A percentile compares a stretch with the other conserved stretches of the same genome.
These are phyloP conservation scores for Bertia moriformis DNA, from an alignment of 2,329 filamentous ascomycete genomes.

Conservation along the genomic window DNA sequence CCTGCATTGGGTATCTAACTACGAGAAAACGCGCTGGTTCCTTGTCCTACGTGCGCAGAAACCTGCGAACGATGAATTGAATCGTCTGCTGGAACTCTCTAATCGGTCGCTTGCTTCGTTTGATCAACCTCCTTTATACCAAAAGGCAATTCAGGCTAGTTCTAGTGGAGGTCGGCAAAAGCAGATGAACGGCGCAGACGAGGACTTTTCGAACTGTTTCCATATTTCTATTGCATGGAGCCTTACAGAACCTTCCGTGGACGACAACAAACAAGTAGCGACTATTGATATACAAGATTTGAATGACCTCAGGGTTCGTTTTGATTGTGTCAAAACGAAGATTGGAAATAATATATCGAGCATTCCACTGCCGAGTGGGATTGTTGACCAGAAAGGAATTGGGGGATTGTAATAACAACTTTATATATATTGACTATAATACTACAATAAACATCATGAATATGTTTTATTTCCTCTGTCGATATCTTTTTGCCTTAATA, in stretches of 20 bases:
- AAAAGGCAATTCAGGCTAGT: neutral
- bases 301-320: neutral
- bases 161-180: neutral
- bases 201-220: conserved; percentile 29
- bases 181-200: neutral
- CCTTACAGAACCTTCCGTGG: conserved; percentile 16
- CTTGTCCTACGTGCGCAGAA: conserved; percentile 33
- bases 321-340: neutral
- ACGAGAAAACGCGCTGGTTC: conserved; percentile 44
- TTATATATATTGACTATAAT: too few species aligned
- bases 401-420: too few species aligned
- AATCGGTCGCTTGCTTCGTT: conserved; percentile 30
- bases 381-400: too few species aligned
- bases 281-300: neutral
- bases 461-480: too few species aligned
- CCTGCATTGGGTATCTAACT: conserved; percentile 45
- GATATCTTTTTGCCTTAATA: neutral
- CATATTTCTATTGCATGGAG: conserved; percentile 50
- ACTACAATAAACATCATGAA: too few species aligned
- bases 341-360: conserved; percentile 10
- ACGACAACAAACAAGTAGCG: conserved; percentile 7
- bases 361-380: neutral
- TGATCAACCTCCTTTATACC: conserved; percentile 36
- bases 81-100: conserved; percentile 30
- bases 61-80: conserved; percentile 19